A percentile compares a stretch with the other conserved stretches of the same genome.
phyloP scores from a whole-genome alignment of 495 filamentous ascomycete species.

The Podospora pseudopauciseta region DNA sequence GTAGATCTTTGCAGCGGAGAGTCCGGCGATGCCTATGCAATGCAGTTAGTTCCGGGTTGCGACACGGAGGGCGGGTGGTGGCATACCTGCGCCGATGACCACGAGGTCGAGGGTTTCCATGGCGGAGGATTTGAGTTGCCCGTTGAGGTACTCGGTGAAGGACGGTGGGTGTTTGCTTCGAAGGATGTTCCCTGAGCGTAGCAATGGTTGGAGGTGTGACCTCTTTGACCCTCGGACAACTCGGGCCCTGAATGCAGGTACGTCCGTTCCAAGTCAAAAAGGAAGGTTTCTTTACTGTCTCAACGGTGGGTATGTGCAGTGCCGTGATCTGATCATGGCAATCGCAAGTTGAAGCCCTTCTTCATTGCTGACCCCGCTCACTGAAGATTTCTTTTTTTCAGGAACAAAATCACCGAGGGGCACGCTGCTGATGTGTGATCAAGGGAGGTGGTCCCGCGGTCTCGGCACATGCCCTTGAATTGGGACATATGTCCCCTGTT shows the following conservation, averaged over 20 bases:
- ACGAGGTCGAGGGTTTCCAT: constrained; percentile 46
- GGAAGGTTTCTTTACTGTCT: no score
- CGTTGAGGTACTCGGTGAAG: not conserved
- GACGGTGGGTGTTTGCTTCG: not conserved
- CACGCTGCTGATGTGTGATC: not conserved
- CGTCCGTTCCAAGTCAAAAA: not conserved
- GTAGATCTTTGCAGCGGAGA: constrained; percentile 42
- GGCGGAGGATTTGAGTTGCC: not conserved
- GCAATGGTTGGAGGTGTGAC: not conserved
- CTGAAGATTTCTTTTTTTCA: not conserved
- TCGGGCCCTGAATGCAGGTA: not conserved
- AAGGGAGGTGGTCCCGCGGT: no score
- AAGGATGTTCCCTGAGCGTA: not conserved
- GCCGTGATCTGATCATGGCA: not conserved
- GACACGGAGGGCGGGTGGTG: not conserved
- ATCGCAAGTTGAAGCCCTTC: not conserved
- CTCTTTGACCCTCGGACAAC: not conserved
- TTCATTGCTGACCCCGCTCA: not conserved
- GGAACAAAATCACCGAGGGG: not conserved
- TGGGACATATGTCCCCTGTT: not conserved
- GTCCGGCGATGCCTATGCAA: constrained; percentile 38
- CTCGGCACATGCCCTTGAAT: not conserved
- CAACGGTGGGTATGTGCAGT: not conserved
- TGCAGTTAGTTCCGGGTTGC: not conserved
- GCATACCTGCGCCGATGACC: constrained; percentile 45